Percentiles rank a stretch among this genome's conserved stretches.
Evolutionary conservation across 352 stramenopile genomes (phyloP).

Genomic region (Phytophthora podocarpi): DNA sequence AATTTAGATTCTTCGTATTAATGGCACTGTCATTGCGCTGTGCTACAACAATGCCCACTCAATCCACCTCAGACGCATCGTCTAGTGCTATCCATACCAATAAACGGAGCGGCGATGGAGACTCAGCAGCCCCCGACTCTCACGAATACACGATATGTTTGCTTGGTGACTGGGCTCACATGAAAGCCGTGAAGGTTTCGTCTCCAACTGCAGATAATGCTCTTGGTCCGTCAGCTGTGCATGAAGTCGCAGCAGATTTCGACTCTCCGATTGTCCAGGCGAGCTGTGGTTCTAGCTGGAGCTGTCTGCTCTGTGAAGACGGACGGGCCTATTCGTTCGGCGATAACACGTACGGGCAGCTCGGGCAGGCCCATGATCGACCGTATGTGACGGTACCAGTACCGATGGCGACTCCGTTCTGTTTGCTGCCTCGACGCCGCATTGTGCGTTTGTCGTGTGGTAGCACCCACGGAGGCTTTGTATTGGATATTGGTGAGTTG

Average conservation of each 20-base stretch:
- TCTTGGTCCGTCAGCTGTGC: conserved; percentile 12
- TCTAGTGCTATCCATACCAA: background rate
- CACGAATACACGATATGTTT: conserved; percentile 63
- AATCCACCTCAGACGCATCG: conserved; percentile 2
- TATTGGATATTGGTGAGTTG: conserved; percentile 56
- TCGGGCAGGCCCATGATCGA: conserved; percentile 53
- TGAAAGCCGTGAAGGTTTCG: background rate
- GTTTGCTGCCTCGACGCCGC: conserved; percentile 21
- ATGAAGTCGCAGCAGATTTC: conserved; percentile 49
- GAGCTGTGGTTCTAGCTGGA: conserved; percentile 56
- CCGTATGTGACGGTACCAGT: conserved; percentile 9
- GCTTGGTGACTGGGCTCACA: conserved; percentile 45
- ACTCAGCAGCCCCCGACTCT: background rate
- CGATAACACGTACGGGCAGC: conserved; percentile 62
- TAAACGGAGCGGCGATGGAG: conserved; percentile 8
- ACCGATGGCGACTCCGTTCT: conserved; percentile 30
- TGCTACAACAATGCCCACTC: conserved; percentile 7
- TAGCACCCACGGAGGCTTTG: conserved; percentile 57
- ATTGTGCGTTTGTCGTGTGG: conserved; percentile 64
- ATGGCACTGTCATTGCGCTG: too few species aligned
- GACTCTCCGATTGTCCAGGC: conserved; percentile 51
- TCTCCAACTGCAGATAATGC: conserved; percentile 7
- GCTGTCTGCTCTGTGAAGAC: conserved; percentile 51
- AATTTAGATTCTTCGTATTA: too few species aligned
- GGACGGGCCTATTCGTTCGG: conserved; percentile 59